Evolutionary conservation across 2,329 filamentous ascomycete species (phyloP), one percentile per base, ranked within the genome.

Genomic region (Sclerotinia sclerotiorum): DNA sequence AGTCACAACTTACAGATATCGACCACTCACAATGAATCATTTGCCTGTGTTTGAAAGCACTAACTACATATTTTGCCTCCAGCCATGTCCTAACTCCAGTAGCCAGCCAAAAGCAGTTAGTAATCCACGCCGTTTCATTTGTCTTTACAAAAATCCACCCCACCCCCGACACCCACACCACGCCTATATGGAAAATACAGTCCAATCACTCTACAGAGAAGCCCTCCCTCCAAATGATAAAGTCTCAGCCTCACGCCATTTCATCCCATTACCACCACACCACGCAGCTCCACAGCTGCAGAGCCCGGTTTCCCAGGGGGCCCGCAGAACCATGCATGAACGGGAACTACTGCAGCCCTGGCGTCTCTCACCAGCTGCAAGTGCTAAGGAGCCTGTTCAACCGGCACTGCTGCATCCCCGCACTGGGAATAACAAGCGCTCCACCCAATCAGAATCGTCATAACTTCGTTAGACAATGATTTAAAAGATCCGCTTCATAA

Each of bases 381-480:
- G 44, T 39, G 44, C 62, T 29, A 17, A 56, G 27, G 24, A 57
- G 62, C 35, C 5, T 61, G 17, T 67, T 51, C 57, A 52, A 39
- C 65, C 56, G 56, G 65, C 48, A 39, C 65, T 44, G 35, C 57
- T 51, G 48, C 17, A 55, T 57, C 68, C 46, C 67, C 44, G 56
- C 51, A 60, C 62, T 65, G 58, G 49, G 58, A 64, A 58, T n/a
- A 66, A 68, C 71, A 65, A 61, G 67, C 39, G 56, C 66, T 55
- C 66, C 64, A 56, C 29, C 72, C 70, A 73, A 71, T 72, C 68
- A 73, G 69, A 71, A 70, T 51, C 52, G 39, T 70, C 67, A 55
- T 70, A 68, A 68, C 54, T 58, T 70, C 69, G 70, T 68, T 67
- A 70, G 66, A 68, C 51, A 49, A 65, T 57, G 58, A 49, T 58